Percentiles rank a stretch among this genome's conserved stretches.
phyloP scores from a whole-genome alignment of 805 yeast genomes.

The Schwanniomyces vanrijiae region DNA sequence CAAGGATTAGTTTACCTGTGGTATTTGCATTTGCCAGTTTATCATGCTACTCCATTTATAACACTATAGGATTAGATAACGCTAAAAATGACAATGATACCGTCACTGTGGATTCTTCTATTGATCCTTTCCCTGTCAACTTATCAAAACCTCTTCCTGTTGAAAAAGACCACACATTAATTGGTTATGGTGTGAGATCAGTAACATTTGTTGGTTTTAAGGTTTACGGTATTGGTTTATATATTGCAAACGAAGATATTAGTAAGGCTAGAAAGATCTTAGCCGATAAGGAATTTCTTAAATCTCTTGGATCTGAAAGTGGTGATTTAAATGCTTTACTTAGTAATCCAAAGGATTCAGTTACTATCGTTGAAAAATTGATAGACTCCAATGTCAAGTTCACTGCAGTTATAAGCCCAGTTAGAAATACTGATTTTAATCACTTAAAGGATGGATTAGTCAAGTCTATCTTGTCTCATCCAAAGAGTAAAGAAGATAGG shows the following conservation, averaged over 20 bases:
- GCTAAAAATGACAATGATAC: conserved; percentile 12
- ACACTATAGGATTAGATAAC: conserved; percentile 5
- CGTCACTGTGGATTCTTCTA: conserved; percentile 48
- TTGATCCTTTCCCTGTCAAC: conserved; percentile 48
- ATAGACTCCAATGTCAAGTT: conserved; percentile 61
- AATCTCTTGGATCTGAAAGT: conserved; percentile 12
- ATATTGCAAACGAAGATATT: conserved; percentile 64
- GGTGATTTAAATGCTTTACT: conserved; percentile 36
- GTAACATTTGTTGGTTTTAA: conserved; percentile 82
- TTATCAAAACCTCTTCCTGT: conserved; percentile 16
- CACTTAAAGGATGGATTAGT: conserved; percentile 89
- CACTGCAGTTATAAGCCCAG: conserved; percentile 77
- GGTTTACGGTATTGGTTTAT: conserved; percentile 86
- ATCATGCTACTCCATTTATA: conserved; percentile 4
- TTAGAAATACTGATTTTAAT: conserved; percentile 85
- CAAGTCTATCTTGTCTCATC: conserved; percentile 71
- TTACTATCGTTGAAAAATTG: conserved; percentile 53
- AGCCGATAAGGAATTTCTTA: conserved; percentile 37
- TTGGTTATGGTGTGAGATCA: conserved; percentile 81
- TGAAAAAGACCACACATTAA: conserved; percentile 45
- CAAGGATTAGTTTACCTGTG: not conserved
- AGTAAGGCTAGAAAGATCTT: conserved; percentile 32
- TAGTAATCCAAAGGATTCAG: conserved; percentile 49
- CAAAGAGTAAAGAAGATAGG: conserved; percentile 49
- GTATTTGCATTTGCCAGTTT: conserved; percentile 1